These are phyloP conservation scores for Puccinia horiana DNA, from an alignment of 1,284 basidiomycete genomes.

Conservation along the genomic window DNA sequence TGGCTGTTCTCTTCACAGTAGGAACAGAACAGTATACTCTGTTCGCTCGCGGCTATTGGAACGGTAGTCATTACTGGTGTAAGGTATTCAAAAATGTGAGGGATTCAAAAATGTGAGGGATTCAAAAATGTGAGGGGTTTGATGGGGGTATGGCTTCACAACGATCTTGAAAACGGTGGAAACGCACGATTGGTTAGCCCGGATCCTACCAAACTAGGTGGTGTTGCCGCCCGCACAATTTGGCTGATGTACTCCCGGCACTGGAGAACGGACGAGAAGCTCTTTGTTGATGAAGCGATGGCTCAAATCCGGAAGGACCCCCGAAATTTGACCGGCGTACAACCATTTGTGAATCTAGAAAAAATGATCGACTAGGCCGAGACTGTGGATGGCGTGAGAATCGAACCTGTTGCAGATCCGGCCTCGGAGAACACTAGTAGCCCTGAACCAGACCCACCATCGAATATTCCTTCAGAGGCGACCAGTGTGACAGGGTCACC, in stretches of 20 bases:
- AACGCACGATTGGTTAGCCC: not conserved
- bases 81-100: no score
- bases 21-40: not conserved
- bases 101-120: not conserved
- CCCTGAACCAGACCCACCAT: no score
- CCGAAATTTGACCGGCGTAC: not conserved
- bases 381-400: no score
- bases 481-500: no score
- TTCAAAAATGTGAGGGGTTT: not conserved
- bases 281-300: not conserved
- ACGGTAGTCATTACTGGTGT: not conserved
- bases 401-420: no score
- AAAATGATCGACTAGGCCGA: not conserved
- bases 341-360: not conserved
- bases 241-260: constrained; percentile 24
- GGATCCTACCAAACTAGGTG: not conserved
- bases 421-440: no score
- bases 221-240: not conserved
- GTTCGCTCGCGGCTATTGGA: constrained; percentile 22
- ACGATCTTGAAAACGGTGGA: constrained; percentile 1
- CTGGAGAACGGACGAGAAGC: not conserved
- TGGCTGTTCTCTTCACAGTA: not conserved
- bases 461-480: no score
- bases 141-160: constrained; percentile 20
- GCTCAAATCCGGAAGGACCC: not conserved